Base-by-base conservation (phyloP, 345 rosid species). In the Populus simonii region DNA sequence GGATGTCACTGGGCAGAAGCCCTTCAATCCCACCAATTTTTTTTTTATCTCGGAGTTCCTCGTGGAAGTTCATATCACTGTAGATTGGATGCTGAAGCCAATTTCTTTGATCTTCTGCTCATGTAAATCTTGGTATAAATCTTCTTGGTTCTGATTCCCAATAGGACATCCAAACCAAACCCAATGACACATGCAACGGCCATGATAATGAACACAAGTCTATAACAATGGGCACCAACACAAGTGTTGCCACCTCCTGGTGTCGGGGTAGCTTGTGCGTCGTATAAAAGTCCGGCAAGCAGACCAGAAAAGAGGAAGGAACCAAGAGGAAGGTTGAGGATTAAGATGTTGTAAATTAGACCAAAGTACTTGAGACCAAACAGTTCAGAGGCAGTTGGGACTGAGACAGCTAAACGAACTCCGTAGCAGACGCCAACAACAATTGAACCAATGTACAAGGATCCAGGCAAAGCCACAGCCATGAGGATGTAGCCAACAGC, bases 301-400 rank as follows among this genome's bases (percentile, higher is more conserved):
- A 96, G 83, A 74, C 99, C 97, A 0, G 98, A 96, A 79, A 96
- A 96, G 76, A 92, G 96, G 82, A 93, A 89, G 63, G 98, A 96
- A 25, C 99, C 99, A 0, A 96, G 91, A 7, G 98, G 98, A 20
- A 95, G 92, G 84, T 93, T 95, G 84, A 95, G 99, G 75, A 93
- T 87, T 68, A 95, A 77, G 51, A 93, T 80, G 85, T 96, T 96
- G 88, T 95, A 93, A 72, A 93, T 80, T 23, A 96, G 90, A 43
- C 99, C 98, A 1, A 92, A 95, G 79, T 89, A 88, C 79, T 92
- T 95, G 43, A 95, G 96, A 63, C 99, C 99, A 49, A 95, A 95
- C 49, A 95, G 94, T 82, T 95, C 99, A 0, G 99, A 95, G 35
- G 99, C 97, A 3, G 92, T 84, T 0, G 98, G 97, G 63, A 95